Evolutionary conservation across 2,329 filamentous ascomycete species (phyloP).

Genomic region (Emericellopsis atlantica): DNA sequence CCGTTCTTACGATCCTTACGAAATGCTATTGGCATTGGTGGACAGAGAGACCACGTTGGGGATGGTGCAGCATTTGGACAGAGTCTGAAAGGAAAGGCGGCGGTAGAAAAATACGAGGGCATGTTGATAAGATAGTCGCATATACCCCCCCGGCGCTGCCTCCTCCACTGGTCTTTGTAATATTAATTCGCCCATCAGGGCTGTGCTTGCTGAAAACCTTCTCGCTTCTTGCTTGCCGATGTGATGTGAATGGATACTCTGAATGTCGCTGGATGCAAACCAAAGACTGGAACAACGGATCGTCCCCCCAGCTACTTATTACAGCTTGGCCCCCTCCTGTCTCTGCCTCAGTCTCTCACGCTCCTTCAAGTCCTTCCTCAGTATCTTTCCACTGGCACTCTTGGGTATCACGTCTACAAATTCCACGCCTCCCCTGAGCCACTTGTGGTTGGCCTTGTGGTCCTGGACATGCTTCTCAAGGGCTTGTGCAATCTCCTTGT

Average conservation of each 20-base stretch:
- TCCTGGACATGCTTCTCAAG: slow-evolving; percentile 46
- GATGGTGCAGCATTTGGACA: too few species aligned
- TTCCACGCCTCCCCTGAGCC: slow-evolving; percentile 45
- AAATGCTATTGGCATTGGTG: slow-evolving; percentile 20
- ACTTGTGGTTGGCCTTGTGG: slow-evolving; percentile 55
- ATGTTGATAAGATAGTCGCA: background rate
- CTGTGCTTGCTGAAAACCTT: background rate
- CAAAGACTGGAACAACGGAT: too few species aligned
- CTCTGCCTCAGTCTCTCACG: slow-evolving; percentile 54
- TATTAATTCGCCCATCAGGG: background rate
- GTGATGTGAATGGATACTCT: too few species aligned
- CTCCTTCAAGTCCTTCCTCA: slow-evolving; percentile 55
- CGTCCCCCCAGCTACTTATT: slow-evolving; percentile 5
- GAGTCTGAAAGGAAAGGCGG: too few species aligned
- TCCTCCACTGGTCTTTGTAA: background rate
- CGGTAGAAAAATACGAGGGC: background rate
- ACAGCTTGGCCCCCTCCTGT: slow-evolving; percentile 54
- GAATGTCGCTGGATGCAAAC: too few species aligned
- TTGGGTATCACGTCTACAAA: slow-evolving; percentile 57
- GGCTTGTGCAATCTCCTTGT: slow-evolving; percentile 30
- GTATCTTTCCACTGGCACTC: slow-evolving; percentile 59
- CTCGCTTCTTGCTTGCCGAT: too few species aligned
- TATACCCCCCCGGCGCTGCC: background rate
- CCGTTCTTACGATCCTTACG: slow-evolving; percentile 48
- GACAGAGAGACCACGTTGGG: slow-evolving; percentile 12